Conservation (phyloP, 306 rosid genomes). For the Pyrus bretschneideri region DNA sequence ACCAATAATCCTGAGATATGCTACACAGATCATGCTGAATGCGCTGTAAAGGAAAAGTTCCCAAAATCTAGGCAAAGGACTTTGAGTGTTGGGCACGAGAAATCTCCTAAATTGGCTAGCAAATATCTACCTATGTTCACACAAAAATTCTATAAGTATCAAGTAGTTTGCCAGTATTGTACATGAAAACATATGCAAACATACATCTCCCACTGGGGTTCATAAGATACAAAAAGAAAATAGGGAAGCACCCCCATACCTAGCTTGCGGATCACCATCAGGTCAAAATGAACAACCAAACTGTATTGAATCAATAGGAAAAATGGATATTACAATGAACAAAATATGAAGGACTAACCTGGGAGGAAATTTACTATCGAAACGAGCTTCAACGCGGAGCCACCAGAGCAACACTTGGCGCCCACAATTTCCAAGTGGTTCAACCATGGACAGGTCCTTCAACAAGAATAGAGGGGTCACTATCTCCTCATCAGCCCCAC, state of each 20-base stretch:
- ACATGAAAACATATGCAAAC: background rate
- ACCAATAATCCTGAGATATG: background rate
- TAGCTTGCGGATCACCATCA: background rate
- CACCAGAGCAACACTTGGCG: slow-evolving; percentile 93
- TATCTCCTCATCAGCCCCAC: slow-evolving; percentile 45
- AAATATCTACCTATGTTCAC: background rate
- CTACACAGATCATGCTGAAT: background rate
- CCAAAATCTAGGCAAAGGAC: background rate
- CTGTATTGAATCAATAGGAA: background rate
- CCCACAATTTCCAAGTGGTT: slow-evolving; percentile 94
- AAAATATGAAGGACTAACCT: slow-evolving; percentile 43
- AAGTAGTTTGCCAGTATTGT: background rate
- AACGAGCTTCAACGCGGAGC: slow-evolving; percentile 98
- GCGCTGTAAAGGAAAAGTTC: background rate
- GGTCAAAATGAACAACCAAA: background rate
- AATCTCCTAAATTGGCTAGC: background rate
- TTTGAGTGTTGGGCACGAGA: background rate
- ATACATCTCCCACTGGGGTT: background rate
- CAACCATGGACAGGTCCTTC: slow-evolving; percentile 69
- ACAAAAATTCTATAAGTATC: background rate
- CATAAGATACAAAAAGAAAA: background rate
- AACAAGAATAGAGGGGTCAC: slow-evolving; percentile 79
- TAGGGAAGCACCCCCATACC: background rate
- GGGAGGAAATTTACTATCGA: slow-evolving; percentile 94
- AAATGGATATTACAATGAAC: background rate